Conservation (phyloP, 2,329 filamentous ascomycete species). For the Cladosporium sp. region DNA sequence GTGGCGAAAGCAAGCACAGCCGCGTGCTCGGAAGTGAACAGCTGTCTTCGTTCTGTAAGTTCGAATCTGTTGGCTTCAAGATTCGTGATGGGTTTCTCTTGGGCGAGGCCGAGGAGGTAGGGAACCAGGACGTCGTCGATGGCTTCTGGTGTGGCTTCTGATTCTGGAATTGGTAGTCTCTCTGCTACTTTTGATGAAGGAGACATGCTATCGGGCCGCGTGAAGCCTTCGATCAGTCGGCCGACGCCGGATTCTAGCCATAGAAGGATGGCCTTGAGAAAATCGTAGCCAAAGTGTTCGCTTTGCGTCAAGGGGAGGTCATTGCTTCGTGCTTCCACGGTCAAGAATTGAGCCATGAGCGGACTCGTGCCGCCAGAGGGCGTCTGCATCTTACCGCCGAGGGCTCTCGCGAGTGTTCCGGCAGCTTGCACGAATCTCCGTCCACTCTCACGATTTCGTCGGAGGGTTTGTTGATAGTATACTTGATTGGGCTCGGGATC, state of each 20-base stretch:
- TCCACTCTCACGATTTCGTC: slow-evolving; percentile 51
- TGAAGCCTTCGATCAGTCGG: slow-evolving; percentile 55
- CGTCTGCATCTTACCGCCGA: slow-evolving; percentile 52
- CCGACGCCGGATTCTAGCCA: slow-evolving; percentile 59
- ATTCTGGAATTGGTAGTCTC: slow-evolving; percentile 46
- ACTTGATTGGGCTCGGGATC: slow-evolving; percentile 52
- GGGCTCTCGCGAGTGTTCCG: slow-evolving; percentile 52
- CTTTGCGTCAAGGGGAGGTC: slow-evolving; percentile 34
- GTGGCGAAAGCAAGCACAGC: slow-evolving; percentile 56
- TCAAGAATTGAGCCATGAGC: slow-evolving; percentile 22
- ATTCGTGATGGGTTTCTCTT: slow-evolving; percentile 49
- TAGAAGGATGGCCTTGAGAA: slow-evolving; percentile 58
- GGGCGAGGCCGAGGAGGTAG: slow-evolving; percentile 53
- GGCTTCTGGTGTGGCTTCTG: slow-evolving; percentile 46
- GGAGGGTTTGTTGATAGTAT: slow-evolving; percentile 51
- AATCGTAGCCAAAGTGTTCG: slow-evolving; percentile 60
- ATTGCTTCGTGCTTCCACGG: slow-evolving; percentile 36
- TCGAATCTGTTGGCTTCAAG: slow-evolving; percentile 57
- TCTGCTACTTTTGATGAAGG: slow-evolving; percentile 32
- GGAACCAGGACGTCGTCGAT: slow-evolving; percentile 57
- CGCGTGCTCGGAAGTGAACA: slow-evolving; percentile 51
- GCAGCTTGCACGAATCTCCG: slow-evolving; percentile 61
- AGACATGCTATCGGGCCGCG: slow-evolving; percentile 38
- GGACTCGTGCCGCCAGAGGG: slow-evolving; percentile 18
- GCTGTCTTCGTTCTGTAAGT: slow-evolving; percentile 47